Base-by-base conservation (phyloP, 2,329 filamentous ascomycete genomes). In the Ophiocordyceps camponoti-leonardi region DNA sequence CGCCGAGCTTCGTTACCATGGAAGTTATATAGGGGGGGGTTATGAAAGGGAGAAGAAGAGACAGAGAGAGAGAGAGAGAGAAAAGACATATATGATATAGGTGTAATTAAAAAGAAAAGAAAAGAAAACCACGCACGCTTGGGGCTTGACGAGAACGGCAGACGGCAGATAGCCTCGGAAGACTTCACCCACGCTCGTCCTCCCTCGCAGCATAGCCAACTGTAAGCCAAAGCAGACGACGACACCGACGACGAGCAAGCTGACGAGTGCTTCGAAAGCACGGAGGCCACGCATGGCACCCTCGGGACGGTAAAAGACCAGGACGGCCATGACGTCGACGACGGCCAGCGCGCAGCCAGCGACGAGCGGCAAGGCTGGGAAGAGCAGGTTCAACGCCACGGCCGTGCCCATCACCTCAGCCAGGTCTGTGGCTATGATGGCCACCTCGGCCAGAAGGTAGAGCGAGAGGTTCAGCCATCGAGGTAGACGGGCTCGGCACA, bases 401-500 rank as follows among this genome's bases (percentile, higher is more conserved):
- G 80, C 80, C 18, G 77, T 81, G 44, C 80, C 80, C 51, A 84
- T 83, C 19, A 83, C 79, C 52, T 83, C 79, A 47, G 79, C 79
- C 50, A 84, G 76, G 56, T 84, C 80, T 0, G 80, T 84, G 0
- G 80, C 80, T 45, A 84, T 77, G 47, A 84, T 84, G 48, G 80
- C 79, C 5, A 71, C 62, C 58, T 84, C 80, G 1, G 79, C 73
- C 50, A 84, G 64, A 19, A 69, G 58, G 53, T 83, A 84, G 3
- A 84, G 63, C 18, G 67, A 54, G 41, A 72, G 69, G 49, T 78
- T 81, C 46, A 83, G 56, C 80, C 79, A 84, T 51, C 64, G 65
- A 1, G 80, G 80, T 14, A 83, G 66, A 56, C 79, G 78, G 10
- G 69, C 75, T 31, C 79, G 71, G 52, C 78, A 83, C 11, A 78